phyloP scores from a whole-genome alignment of 1,139 yeast genomes.

The Blastobotrys apis region DNA sequence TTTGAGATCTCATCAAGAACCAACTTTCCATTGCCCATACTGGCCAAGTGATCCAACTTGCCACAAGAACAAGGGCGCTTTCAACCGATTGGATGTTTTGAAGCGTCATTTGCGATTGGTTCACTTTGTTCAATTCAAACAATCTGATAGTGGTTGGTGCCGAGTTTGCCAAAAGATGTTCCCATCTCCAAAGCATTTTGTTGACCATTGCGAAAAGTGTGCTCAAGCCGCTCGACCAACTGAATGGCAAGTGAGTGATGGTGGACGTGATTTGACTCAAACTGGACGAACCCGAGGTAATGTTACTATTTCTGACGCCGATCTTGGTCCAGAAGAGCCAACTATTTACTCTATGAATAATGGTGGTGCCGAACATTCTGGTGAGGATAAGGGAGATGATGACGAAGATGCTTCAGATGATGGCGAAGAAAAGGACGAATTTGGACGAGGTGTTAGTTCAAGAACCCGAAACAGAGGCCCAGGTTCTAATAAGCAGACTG shows the following conservation, averaged over 20 bases:
- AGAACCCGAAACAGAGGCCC: constrained; percentile 7
- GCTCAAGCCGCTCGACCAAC: constrained; percentile 40
- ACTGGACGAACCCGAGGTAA: constrained; percentile 14
- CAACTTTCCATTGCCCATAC: constrained; percentile 66
- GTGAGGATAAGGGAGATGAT: not conserved
- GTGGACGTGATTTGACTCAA: constrained; percentile 5
- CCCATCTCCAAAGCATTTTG: constrained; percentile 51
- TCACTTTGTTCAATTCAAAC: constrained; percentile 49
- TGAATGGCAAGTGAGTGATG: constrained; percentile 35
- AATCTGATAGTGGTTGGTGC: constrained; percentile 61
- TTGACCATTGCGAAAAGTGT: constrained; percentile 64
- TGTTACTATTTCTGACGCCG: constrained; percentile 19
- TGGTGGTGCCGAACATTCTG: not conserved
- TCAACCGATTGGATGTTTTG: constrained; percentile 63
- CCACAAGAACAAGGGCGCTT: constrained; percentile 69
- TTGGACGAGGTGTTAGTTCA: not conserved
- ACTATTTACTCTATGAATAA: constrained; percentile 5
- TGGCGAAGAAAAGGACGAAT: not conserved
- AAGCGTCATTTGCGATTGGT: constrained; percentile 65
- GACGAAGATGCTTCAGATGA: not conserved
- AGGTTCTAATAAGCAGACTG: constrained; percentile 23
- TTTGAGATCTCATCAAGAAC: constrained; percentile 57
- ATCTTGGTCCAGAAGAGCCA: constrained; percentile 6
- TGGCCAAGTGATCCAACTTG: constrained; percentile 64
- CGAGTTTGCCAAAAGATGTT: constrained; percentile 58